Base-by-base conservation (phyloP, 192 early-diverging fungal species). In the Linnemannia schmuckeri region DNA sequence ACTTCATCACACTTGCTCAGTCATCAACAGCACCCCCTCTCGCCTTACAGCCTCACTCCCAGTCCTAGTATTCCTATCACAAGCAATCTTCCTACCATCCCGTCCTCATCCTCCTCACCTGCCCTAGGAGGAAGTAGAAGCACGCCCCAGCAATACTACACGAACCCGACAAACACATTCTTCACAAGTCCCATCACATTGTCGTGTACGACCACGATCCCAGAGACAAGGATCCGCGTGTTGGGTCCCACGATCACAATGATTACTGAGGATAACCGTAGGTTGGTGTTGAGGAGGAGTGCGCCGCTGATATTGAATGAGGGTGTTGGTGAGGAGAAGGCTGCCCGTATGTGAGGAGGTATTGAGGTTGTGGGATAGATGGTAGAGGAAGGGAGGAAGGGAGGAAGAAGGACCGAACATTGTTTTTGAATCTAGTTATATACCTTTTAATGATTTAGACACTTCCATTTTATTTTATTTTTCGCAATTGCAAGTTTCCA, bases 261-360 rank as follows among this genome's bases (percentile, higher is more conserved):
- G 72, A 37, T 87, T 20, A 87, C 80, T 17, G 79, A 70, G 2
- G 80, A 78, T 41, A 78, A 81, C 15, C 75, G 42, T 18, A 68
- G 69, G 24, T 66, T 87, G 44, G 33, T 78, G 7, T 72, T 87
- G 17, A 37, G 85, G 17, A 30, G 85, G 5, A 81, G 85, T 24
- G 85, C 77, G n/a, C 76, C 85, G 6, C 57, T 87, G 49, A 69
- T 87, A 1, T 46, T 87, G 47, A 74, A 81, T 42, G 85, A 87
- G 30, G 85, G 79, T 12, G 80, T 87, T 10, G 85, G 85, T 7
- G 79, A 87, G 61, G 85, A 87, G 44, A 87, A 81, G 72, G 85
- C 85, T 24, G 85, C 85, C 2, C 70, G 85, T 0, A 87, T 87
- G 76, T 87, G 55, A 44, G 6, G 13, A 15, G 12, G 44, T 37